Base-by-base conservation (phyloP, 768 basidiomycete species). In the Panus rudis region DNA sequence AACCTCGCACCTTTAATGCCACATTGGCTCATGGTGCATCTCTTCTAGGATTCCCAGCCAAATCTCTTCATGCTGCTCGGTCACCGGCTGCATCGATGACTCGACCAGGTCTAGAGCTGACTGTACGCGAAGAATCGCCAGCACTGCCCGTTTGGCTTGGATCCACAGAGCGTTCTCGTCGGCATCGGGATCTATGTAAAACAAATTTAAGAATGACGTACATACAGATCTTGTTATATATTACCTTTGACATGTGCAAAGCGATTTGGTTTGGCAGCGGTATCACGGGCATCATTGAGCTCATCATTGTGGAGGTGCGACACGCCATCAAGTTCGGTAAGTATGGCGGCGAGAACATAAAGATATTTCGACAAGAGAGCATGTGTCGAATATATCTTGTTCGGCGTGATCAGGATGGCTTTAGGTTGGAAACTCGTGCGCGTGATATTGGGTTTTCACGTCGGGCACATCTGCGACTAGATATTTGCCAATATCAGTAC, bases 121-220 rank as follows among this genome's bases (percentile, higher is more conserved):
- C 60, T 99, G 96, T 2, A 98, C 91, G 16, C 93, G 84, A 22
- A 99, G 77, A 39, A 97, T 84, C 3, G 96, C 92, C 28, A 99
- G 69, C 13, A 97, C 90, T 12, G 90, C 88, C 30, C 94, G 84
- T 63, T 99, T 99, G 1, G 91, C 91, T 60, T 94, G 90, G 1
- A 94, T 88, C 90, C 92, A 98, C 4, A 94, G 69, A 0, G 93
- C 90, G 59, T 97, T 98, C 60, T 89, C 82, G 41, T 84, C 83
- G 0, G 92, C 89, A 47, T 84, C 76, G n/a, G 90, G 88, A 65
- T 96, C 92, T 92, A 38, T n/a, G n/a, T n/a, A n/a, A n/a, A n/a
- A n/a, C n/a, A 43, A 35, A 19, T 19, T 39, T 14, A 7, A 39
- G 25, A 35, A 23, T 47, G 37, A 38, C 8, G 12, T 26, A 23